Percentiles rank a stretch among this genome's conserved stretches.
Evolutionary conservation across 805 yeast species (phyloP).

Genomic region (Zygosaccharomyces pseudorouxii): DNA sequence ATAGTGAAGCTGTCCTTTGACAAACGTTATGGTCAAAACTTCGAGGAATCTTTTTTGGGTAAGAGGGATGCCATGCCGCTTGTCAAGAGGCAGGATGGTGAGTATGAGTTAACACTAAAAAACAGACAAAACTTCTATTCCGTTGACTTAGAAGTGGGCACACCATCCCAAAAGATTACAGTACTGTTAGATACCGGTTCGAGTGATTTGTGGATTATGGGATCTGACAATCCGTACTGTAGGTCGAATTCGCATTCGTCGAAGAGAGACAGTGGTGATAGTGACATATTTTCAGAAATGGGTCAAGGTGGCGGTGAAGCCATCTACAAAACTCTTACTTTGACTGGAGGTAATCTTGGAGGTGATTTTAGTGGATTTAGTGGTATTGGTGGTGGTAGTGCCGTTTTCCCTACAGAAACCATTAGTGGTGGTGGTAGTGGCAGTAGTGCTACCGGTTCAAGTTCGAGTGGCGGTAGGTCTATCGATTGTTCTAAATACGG

Average conservation of each 20-base stretch:
- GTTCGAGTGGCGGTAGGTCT: slow-evolving; percentile 20
- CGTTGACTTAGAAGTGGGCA: slow-evolving; percentile 48
- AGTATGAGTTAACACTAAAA: slow-evolving; percentile 21
- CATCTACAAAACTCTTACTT: background rate
- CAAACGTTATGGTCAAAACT: slow-evolving; percentile 23
- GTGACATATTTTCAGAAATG: background rate
- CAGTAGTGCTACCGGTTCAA: slow-evolving; percentile 3
- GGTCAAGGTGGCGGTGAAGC: background rate
- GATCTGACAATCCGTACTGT: slow-evolving; percentile 46
- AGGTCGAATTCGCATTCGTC: background rate
- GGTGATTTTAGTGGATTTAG: background rate
- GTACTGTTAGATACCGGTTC: slow-evolving; percentile 75
- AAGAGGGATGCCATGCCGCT: background rate
- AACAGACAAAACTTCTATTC: slow-evolving; percentile 45
- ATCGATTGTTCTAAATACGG: slow-evolving; percentile 41
- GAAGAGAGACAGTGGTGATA: background rate
- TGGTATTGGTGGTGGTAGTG: background rate
- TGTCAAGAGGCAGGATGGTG: slow-evolving; percentile 6
- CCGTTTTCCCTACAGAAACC: background rate
- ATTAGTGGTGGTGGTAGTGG: background rate
- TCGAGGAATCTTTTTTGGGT: slow-evolving; percentile 11
- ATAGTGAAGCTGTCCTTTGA: slow-evolving; percentile 20
- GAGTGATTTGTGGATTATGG: slow-evolving; percentile 56
- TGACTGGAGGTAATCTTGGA: background rate
- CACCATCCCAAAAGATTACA: slow-evolving; percentile 49